Evolutionary conservation across 2,329 filamentous ascomycete genomes (phyloP), one percentile per base, ranked within the genome.

Genomic region (Ophiocordyceps camponoti-rufipedis): DNA sequence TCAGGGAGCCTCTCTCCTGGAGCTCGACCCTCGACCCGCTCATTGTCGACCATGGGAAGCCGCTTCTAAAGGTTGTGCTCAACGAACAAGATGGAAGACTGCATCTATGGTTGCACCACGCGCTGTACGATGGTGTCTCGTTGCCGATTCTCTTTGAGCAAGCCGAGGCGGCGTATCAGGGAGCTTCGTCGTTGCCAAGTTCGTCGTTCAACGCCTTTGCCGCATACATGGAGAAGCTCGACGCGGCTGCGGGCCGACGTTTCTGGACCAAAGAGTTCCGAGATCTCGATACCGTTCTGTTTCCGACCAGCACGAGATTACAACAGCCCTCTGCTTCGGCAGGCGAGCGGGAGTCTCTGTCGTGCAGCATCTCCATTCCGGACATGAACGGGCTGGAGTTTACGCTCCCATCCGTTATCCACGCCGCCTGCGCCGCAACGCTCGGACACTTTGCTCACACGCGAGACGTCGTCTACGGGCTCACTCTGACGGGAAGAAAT

Each of bases 71-170:
- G 19, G 44, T n/a, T 23, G 29, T 35, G 8, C 19, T 48, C 7
- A 42, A 33, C 8, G n/a, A 38, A 28, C 28, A 45, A 14, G n/a
- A 32, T 18, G 45, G 13, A 11, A 44, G 42, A 28, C 32, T 45
- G 28, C 41, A 43, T 23, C 3, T 47, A 38, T 65, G 41, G 57
- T 60, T 38, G 62, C 63, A 66, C 42, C 64, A 67, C 47, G 54
- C 58, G 0, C 51, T 64, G 2, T 66, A 65, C 38, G 64, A 67
- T 46, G 64, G 62, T 13, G 49, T 52, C 48, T 57, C 55, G 4
- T 51, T 57, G 46, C 53, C 58, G 3, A 32, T 59, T 28, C 50
- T 63, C 5, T 44, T 62, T 13, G 45, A 54, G 29, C 50, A 54
- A 41, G 51, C 61, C 28, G 51, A 51, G 12, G 48, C 49, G 14